Evolutionary conservation across 2,329 filamentous ascomycete genomes (phyloP).

Genomic region (Aureobasidium sp.): DNA sequence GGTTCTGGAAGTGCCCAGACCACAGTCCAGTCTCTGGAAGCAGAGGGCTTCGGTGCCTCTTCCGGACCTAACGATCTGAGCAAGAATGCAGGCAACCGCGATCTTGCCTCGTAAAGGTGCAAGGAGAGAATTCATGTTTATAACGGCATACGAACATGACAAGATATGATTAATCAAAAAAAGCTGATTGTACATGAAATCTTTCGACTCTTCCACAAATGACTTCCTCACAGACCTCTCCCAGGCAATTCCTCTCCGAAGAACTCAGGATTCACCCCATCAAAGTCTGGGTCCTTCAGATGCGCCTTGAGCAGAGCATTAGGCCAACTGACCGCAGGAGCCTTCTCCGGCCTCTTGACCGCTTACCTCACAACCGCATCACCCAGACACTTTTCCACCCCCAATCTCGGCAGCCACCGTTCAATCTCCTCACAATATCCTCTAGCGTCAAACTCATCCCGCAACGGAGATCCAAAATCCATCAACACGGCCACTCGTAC

Average conservation of each 20-base stretch:
- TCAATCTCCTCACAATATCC: slow-evolving; percentile 22
- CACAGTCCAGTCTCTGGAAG: not conserved
- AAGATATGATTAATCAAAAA: not conserved
- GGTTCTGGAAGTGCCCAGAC: not conserved
- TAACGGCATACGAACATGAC: not conserved
- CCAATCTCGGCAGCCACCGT: slow-evolving; percentile 26
- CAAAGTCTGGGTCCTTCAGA: slow-evolving; percentile 19
- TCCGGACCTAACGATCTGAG: not conserved
- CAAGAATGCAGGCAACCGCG: not conserved
- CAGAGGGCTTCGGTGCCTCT: slow-evolving; percentile 1
- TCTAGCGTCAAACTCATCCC: slow-evolving; percentile 18
- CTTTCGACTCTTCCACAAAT: not conserved
- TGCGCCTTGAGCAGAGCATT: slow-evolving; percentile 18
- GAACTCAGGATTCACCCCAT: slow-evolving; percentile 23
- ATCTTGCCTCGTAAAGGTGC: not conserved
- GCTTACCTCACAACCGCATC: slow-evolving; percentile 37
- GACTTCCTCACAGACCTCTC: not conserved
- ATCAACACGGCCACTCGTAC: slow-evolving; percentile 32
- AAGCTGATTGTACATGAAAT: not conserved
- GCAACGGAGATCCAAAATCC: slow-evolving; percentile 29
- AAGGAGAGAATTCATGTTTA: not conserved
- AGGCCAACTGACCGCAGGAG: slow-evolving; percentile 26
- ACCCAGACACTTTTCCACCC: slow-evolving; percentile 37
- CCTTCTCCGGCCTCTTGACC: slow-evolving; percentile 29
- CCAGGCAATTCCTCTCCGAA: slow-evolving; percentile 6